phyloP scores from a whole-genome alignment of 352 stramenopile genomes.

The Globisporangium canariense region DNA sequence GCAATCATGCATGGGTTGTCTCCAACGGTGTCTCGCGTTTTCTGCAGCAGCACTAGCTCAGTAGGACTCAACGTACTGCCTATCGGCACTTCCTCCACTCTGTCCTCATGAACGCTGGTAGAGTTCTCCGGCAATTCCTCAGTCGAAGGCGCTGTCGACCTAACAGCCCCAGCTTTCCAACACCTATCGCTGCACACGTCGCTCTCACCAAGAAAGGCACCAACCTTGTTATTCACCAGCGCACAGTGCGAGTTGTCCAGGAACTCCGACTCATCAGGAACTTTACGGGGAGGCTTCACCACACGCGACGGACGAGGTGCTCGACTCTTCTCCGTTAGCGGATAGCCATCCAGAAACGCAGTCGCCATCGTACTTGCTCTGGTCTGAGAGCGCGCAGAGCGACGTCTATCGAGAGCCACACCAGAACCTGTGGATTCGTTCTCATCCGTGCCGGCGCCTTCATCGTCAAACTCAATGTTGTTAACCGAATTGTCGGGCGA shows the following conservation, averaged over 20 bases:
- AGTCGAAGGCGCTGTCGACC: not conserved
- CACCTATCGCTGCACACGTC: slow-evolving; percentile 38
- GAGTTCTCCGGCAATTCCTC: not conserved
- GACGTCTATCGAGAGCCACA: slow-evolving; percentile 37
- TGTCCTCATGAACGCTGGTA: not conserved
- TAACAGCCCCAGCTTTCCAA: slow-evolving; percentile 27
- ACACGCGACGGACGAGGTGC: slow-evolving; percentile 22
- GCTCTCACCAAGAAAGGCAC: slow-evolving; percentile 29
- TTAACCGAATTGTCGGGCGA: not conserved
- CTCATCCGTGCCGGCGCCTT: slow-evolving; percentile 2
- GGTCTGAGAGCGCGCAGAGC: slow-evolving; percentile 55
- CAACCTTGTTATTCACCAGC: slow-evolving; percentile 40
- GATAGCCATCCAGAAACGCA: slow-evolving; percentile 40
- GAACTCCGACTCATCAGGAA: slow-evolving; percentile 58
- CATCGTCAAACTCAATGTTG: slow-evolving; percentile 4
- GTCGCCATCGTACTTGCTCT: slow-evolving; percentile 53
- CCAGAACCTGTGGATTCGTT: slow-evolving; percentile 12
- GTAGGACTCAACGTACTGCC: slow-evolving; percentile 23
- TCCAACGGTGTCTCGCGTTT: slow-evolving; percentile 48
- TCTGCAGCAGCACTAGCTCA: slow-evolving; percentile 56
- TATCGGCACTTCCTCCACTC: slow-evolving; percentile 1
- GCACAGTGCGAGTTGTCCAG: slow-evolving; percentile 55
- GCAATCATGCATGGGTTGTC: slow-evolving; percentile 71
- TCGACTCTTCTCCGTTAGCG: slow-evolving; percentile 20
- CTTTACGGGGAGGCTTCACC: slow-evolving; percentile 23